phyloP scores from a whole-genome alignment of 2,329 filamentous ascomycete genomes.

The Botrytis medusae region DNA sequence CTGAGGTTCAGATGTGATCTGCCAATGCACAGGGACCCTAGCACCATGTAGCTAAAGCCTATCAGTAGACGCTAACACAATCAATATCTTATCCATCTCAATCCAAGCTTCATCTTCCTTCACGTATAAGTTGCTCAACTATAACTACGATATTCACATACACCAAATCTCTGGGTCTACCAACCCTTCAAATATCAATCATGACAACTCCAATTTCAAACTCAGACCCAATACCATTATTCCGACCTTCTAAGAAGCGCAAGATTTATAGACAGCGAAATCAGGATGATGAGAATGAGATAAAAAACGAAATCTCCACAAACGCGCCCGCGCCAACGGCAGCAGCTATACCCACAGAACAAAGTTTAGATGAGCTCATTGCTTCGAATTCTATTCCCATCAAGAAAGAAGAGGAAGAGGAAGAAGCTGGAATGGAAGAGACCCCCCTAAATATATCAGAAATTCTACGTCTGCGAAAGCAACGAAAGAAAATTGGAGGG shows the following conservation, averaged over 20 bases:
- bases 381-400: conserved; percentile 25
- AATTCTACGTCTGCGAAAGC: conserved; percentile 53
- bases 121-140: not conserved
- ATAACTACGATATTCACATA: not conserved
- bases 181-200: not conserved
- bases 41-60: not conserved
- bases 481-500: conserved; percentile 51
- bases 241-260: conserved; percentile 59
- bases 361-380: conserved; percentile 39
- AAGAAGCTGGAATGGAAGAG: conserved; percentile 41
- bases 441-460: conserved; percentile 46
- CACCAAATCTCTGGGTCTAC: not conserved
- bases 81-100: not conserved
- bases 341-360: conserved; percentile 17
- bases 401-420: conserved; percentile 25
- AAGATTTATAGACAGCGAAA: conserved; percentile 57
- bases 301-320: conserved; percentile 16
- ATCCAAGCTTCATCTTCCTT: not conserved
- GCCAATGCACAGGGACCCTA: not conserved
- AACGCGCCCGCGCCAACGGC: conserved; percentile 23
- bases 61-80: conserved; percentile 8
- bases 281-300: conserved; percentile 37
- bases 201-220: conserved; percentile 22
- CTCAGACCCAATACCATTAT: conserved; percentile 37
- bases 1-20: not conserved